Conservation (phyloP, 768 basidiomycete species). For the Daedalea quercina region DNA sequence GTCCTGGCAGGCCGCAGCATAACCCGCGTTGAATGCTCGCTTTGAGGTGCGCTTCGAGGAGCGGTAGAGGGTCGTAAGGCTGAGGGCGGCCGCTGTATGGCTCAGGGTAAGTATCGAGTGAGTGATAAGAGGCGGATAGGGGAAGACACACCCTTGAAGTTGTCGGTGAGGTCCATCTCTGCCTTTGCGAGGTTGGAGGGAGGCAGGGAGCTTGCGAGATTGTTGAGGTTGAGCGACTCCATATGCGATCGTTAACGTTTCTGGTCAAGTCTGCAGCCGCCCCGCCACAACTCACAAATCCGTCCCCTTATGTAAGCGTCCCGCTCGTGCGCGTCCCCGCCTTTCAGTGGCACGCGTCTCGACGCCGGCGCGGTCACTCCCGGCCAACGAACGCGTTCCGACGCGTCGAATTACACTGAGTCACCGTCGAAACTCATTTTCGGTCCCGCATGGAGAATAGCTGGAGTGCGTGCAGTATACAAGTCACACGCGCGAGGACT, state of each 20-base stretch:
- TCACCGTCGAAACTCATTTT: too few relatives aligned
- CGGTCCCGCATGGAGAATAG: too few relatives aligned
- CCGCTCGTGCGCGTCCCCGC: not conserved
- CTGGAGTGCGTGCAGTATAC: too few relatives aligned
- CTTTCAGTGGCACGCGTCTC: too few relatives aligned
- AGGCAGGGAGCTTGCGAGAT: conserved; percentile 70
- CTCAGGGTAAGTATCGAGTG: conserved; percentile 14
- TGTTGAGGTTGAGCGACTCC: conserved; percentile 61
- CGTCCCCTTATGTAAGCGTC: too few relatives aligned
- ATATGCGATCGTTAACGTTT: conserved; percentile 7
- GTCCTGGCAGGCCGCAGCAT: conserved; percentile 75
- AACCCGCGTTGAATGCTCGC: conserved; percentile 75
- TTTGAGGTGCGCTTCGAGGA: conserved; percentile 74
- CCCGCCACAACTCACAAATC: too few relatives aligned
- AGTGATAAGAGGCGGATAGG: conserved; percentile 1
- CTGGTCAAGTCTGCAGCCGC: too few relatives aligned
- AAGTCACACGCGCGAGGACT: too few relatives aligned
- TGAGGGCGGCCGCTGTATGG: conserved; percentile 66
- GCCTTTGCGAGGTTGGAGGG: conserved; percentile 64
- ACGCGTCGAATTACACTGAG: too few relatives aligned
- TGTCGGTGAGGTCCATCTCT: conserved; percentile 74
- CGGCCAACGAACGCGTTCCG: too few relatives aligned
- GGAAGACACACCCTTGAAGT: conserved; percentile 60
- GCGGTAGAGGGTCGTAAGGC: conserved; percentile 80
- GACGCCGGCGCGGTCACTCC: too few relatives aligned